A percentile compares a stretch with the other conserved stretches of the same genome.
Evolutionary conservation across 768 basidiomycete genomes (phyloP).

Genomic region (Solioccasus polychromus): DNA sequence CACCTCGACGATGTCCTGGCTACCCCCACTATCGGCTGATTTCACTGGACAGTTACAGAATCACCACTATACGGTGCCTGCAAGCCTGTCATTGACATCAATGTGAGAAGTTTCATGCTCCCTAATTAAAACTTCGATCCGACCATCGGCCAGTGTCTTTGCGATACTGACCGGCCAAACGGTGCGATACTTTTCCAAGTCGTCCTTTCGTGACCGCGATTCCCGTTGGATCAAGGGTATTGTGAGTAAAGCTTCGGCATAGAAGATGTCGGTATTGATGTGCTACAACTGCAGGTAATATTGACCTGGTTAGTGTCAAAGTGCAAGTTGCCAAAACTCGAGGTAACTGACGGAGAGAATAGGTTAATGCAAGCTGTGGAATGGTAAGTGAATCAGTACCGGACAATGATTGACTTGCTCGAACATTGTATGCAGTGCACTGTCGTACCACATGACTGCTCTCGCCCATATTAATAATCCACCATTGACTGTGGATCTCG

Average conservation of each 20-base stretch:
- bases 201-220: slow-evolving; percentile 13
- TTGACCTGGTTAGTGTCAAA: slow-evolving; percentile 19
- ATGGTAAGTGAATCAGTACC: slow-evolving; percentile 5
- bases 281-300: slow-evolving; percentile 10
- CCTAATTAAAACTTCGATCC: too few relatives aligned
- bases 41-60: slow-evolving; percentile 8
- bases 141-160: slow-evolving; percentile 12
- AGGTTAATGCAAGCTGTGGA: slow-evolving; percentile 20
- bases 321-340: not conserved
- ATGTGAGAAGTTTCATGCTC: slow-evolving; percentile 8
- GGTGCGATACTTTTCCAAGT: slow-evolving; percentile 20
- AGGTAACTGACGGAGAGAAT: slow-evolving; percentile 1
- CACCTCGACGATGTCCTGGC: slow-evolving; percentile 4
- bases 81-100: slow-evolving; percentile 10
- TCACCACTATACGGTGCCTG: slow-evolving; percentile 5
- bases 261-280: not conserved
- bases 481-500: not conserved
- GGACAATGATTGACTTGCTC: not conserved
- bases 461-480: slow-evolving; percentile 1
- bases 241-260: slow-evolving; percentile 7
- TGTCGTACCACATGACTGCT: slow-evolving; percentile 6
- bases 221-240: slow-evolving; percentile 20
- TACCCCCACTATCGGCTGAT: not conserved
- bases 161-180: slow-evolving; percentile 23
- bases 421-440: slow-evolving; percentile 5